Conservation (phyloP, 805 yeast genomes). For the Sporopachydermia lactativora region DNA sequence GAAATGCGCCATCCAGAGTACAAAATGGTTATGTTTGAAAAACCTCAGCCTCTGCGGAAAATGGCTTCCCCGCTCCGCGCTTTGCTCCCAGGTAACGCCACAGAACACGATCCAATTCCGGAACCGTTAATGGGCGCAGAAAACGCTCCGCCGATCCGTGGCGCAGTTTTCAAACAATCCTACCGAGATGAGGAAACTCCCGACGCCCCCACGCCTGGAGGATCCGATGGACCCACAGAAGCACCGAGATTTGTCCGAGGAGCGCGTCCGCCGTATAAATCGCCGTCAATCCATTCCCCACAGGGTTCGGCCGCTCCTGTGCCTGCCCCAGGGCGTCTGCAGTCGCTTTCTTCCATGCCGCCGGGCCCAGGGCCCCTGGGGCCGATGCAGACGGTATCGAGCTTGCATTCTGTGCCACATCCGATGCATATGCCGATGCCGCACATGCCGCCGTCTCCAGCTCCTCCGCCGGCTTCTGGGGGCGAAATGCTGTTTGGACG, state of each 20-base stretch:
- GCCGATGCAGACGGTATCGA: neutral
- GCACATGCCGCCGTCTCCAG: no score
- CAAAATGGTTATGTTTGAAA: slow-evolving; percentile 47
- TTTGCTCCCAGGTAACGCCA: slow-evolving; percentile 61
- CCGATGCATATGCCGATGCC: no score
- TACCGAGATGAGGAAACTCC: slow-evolving; percentile 69
- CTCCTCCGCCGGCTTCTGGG: neutral
- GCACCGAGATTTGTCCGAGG: slow-evolving; percentile 20
- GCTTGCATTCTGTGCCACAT: neutral
- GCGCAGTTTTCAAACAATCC: slow-evolving; percentile 75
- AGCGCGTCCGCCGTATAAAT: slow-evolving; percentile 17
- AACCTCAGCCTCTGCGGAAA: slow-evolving; percentile 56
- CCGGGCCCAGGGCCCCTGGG: neutral
- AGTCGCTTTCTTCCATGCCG: neutral
- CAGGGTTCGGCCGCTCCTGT: neutral
- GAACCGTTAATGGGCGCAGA: slow-evolving; percentile 70
- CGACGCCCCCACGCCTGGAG: slow-evolving; percentile 45
- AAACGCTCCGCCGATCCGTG: slow-evolving; percentile 89
- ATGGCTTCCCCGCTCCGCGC: slow-evolving; percentile 78
- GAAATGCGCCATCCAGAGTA: slow-evolving; percentile 66
- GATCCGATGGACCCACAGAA: slow-evolving; percentile 25
- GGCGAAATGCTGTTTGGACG: neutral
- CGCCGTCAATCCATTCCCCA: slow-evolving; percentile 11
- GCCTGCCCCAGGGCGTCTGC: neutral
- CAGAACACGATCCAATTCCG: slow-evolving; percentile 61